A percentile compares a stretch with the other conserved stretches of the same genome.
Conservation (phyloP, 2,329 filamentous ascomycete species). For the Calonectria pseudoreteaudii region DNA sequence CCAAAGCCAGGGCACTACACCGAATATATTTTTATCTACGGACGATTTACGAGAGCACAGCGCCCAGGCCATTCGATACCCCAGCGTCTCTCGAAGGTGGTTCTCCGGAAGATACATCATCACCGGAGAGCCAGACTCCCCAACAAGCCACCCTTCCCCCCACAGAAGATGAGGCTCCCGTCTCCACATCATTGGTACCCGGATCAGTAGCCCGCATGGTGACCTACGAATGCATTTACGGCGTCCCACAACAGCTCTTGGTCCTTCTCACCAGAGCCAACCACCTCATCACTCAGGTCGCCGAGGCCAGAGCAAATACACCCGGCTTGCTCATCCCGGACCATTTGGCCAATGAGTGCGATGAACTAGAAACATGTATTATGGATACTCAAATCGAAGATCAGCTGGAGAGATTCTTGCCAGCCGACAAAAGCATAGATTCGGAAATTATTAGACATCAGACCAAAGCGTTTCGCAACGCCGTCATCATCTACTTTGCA, state of each 20-base stretch:
- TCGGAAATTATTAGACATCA: conserved; percentile 27
- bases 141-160: neutral
- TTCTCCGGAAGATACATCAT: neutral
- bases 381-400: conserved; percentile 21
- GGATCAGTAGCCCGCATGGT: conserved; percentile 20
- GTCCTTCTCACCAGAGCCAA: conserved; percentile 16
- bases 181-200: neutral
- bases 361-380: conserved; percentile 25
- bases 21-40: conserved; percentile 42
- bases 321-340: conserved; percentile 6
- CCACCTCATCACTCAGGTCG: conserved; percentile 5
- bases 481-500: conserved; percentile 43
- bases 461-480: conserved; percentile 39
- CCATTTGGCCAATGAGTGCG: conserved; percentile 13
- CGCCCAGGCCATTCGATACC: neutral
- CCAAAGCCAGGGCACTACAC: conserved; percentile 35
- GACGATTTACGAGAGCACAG: conserved; percentile 40
- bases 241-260: conserved; percentile 17
- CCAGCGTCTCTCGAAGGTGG: neutral
- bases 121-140: neutral
- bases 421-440: conserved; percentile 2
- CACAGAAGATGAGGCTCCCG: conserved; percentile 5
- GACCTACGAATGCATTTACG: conserved; percentile 21
- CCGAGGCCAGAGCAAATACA: neutral
- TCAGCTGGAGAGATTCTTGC: conserved; percentile 10